Conservation (phyloP, 257 asterid genomes). For the Jacaranda mimosifolia region DNA sequence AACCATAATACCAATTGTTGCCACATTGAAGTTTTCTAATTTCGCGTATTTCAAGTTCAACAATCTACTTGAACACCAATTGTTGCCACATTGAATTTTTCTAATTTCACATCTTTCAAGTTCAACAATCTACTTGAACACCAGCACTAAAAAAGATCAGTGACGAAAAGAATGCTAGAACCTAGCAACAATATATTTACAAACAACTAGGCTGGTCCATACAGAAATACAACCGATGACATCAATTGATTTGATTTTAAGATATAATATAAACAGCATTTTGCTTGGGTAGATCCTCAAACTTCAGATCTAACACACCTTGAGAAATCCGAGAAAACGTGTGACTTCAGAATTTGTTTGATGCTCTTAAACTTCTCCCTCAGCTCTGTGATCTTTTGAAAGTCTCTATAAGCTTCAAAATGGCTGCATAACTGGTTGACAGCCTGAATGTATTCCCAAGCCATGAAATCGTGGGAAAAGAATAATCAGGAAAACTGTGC, state of each 20-base stretch:
- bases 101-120: not conserved
- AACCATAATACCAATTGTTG: not conserved
- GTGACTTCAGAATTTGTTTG: constrained; percentile 93
- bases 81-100: too few species aligned
- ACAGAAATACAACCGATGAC: constrained; percentile 11
- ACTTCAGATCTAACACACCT: constrained; percentile 54
- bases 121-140: not conserved
- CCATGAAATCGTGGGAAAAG: not conserved
- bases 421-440: constrained; percentile 97
- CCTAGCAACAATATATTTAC: constrained; percentile 21
- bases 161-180: not conserved
- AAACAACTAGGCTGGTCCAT: constrained; percentile 9
- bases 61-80: constrained; percentile 5
- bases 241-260: constrained; percentile 17
- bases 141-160: constrained; percentile 6
- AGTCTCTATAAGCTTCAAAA: constrained; percentile 94
- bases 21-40: not conserved
- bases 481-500: not conserved
- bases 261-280: not conserved
- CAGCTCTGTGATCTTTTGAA: constrained; percentile 94
- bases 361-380: constrained; percentile 95
- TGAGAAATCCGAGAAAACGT: constrained; percentile 97
- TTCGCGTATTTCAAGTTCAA: constrained; percentile 1
- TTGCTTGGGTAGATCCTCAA: constrained; percentile 21
- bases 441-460: constrained; percentile 67